These are phyloP conservation scores for Mallotus nudiflorus DNA, from an alignment of 345 rosid species.

Conservation along the genomic window DNA sequence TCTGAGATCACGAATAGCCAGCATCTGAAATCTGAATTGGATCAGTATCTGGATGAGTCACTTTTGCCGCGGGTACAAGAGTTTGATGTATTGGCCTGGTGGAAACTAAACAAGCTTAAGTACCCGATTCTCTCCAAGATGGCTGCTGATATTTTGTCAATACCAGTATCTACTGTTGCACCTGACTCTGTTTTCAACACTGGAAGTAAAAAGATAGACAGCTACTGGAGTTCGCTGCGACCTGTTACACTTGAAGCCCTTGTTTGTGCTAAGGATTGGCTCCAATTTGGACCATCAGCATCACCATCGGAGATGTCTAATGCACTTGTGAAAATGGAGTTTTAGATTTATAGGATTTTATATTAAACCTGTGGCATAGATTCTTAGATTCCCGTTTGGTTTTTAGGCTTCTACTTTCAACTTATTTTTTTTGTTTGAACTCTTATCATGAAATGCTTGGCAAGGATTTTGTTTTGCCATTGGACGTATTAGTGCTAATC, in stretches of 20 bases:
- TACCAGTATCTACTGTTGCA: constrained; percentile 60
- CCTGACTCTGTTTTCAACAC: constrained; percentile 69
- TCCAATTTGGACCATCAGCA: constrained; percentile 41
- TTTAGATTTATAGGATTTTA: constrained; percentile 23
- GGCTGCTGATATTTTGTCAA: constrained; percentile 79
- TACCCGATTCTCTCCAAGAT: constrained; percentile 81
- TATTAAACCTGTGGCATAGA: constrained; percentile 6
- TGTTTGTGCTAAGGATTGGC: constrained; percentile 85
- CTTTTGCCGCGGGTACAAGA: constrained; percentile 69
- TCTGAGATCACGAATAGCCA: constrained; percentile 60
- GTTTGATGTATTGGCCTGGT: constrained; percentile 81
- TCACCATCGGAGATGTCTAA: constrained; percentile 18
- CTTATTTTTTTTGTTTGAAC: background rate
- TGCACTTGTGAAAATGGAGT: constrained; percentile 39
- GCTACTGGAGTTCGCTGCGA: constrained; percentile 55
- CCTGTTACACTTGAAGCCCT: constrained; percentile 88
- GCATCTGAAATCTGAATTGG: constrained; percentile 67
- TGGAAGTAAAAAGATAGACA: constrained; percentile 53
- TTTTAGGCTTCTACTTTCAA: constrained; percentile 11
- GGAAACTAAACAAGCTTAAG: constrained; percentile 73
- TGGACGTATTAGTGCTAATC: no score
- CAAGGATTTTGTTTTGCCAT: no score
- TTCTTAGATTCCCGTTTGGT: constrained; percentile 1
- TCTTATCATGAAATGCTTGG: no score
- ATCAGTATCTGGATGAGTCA: constrained; percentile 81